These are phyloP conservation scores for Pinus taeda DNA, from an alignment of 75 land plant species.

Conservation along the genomic window DNA sequence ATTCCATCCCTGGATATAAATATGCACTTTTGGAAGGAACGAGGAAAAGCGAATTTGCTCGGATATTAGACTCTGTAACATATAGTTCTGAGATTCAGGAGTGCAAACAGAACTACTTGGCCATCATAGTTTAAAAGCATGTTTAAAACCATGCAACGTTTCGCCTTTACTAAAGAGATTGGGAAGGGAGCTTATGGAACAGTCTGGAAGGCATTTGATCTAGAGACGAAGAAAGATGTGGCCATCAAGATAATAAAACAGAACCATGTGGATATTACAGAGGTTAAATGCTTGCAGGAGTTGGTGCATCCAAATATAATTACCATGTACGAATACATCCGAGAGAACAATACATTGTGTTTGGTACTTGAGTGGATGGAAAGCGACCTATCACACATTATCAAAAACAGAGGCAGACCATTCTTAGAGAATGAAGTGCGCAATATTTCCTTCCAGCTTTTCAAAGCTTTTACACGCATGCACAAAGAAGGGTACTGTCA, in stretches of 20 bases:
- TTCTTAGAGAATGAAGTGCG: background rate
- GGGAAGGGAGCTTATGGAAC: too few relatives aligned
- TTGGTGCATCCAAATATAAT: background rate
- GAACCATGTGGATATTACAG: background rate
- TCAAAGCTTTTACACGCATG: constrained; percentile 32
- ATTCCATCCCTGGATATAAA: too few relatives aligned
- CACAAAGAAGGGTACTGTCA: constrained; percentile 34
- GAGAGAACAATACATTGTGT: background rate
- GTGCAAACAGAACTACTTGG: too few relatives aligned
- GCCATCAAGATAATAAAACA: background rate
- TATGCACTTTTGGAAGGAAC: too few relatives aligned
- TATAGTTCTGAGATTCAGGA: too few relatives aligned
- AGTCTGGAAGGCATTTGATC: too few relatives aligned
- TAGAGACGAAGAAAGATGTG: too few relatives aligned
- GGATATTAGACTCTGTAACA: too few relatives aligned
- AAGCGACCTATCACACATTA: background rate
- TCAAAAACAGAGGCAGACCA: background rate
- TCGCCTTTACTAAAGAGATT: too few relatives aligned
- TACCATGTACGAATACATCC: background rate
- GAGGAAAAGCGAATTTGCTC: too few relatives aligned
- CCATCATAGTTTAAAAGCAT: too few relatives aligned
- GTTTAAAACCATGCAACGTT: too few relatives aligned
- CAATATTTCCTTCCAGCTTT: constrained; percentile 34
- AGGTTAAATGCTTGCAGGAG: background rate
- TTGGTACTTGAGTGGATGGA: background rate